Evolutionary conservation across 148 eudicot genomes (phyloP).

Genomic region (Cornus suecica): DNA sequence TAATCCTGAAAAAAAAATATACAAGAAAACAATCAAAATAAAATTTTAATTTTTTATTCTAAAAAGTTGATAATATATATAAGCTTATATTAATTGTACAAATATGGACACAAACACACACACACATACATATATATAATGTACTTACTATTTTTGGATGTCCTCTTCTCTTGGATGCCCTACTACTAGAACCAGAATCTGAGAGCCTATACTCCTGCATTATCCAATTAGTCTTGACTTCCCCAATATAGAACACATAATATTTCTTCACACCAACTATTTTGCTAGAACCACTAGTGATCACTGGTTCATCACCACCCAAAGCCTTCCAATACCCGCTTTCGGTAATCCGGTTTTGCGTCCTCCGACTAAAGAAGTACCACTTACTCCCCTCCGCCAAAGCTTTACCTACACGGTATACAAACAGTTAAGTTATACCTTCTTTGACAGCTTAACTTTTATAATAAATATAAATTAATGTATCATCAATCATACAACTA

Average conservation of each 20-base stretch:
- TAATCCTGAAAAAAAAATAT: conserved; percentile 45
- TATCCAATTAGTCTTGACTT: conserved; percentile 64
- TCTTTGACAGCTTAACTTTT: too few species aligned
- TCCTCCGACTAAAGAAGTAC: conserved; percentile 75
- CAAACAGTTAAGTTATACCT: too few species aligned
- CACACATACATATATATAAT: not conserved
- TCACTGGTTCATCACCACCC: conserved; percentile 59
- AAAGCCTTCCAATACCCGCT: conserved; percentile 68
- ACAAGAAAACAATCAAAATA: not conserved
- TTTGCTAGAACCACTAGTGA: conserved; percentile 26
- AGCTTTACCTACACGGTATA: conserved; percentile 54
- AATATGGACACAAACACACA: too few species aligned
- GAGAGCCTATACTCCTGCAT: conserved; percentile 78
- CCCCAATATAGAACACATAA: conserved; percentile 55
- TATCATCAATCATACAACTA: too few species aligned
- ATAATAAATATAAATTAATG: too few species aligned
- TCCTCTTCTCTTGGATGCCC: conserved; percentile 41
- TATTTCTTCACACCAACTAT: conserved; percentile 55
- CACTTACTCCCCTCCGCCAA: conserved; percentile 66
- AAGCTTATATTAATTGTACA: too few species aligned
- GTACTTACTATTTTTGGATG: conserved; percentile 38
- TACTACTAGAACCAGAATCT: conserved; percentile 26
- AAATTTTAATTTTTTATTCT: too few species aligned
- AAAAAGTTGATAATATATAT: not conserved
- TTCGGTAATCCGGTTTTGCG: conserved; percentile 38